phyloP scores from a whole-genome alignment of 2,329 filamentous ascomycete genomes.

The Monosporascus sp. region DNA sequence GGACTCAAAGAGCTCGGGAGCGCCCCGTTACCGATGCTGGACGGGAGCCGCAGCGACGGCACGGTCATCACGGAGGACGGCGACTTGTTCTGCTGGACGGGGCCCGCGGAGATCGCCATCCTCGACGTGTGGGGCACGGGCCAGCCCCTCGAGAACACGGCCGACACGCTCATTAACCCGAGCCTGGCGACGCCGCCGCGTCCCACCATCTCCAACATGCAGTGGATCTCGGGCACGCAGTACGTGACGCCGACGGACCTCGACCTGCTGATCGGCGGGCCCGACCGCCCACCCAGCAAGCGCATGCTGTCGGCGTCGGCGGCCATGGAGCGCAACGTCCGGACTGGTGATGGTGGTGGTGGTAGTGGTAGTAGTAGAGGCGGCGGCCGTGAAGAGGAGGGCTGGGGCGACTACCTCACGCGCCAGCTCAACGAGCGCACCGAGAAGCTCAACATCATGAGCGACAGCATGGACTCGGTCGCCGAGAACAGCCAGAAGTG shows the following conservation, averaged over 20 bases:
- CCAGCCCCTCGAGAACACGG: constrained; percentile 51
- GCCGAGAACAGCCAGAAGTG: constrained; percentile 77
- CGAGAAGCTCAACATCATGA: constrained; percentile 76
- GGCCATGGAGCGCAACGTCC: constrained; percentile 62
- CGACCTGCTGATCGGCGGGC: constrained; percentile 83
- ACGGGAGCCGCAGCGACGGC: constrained; percentile 64
- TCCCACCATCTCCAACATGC: constrained; percentile 89
- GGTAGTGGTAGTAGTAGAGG: background rate
- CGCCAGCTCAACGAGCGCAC: constrained; percentile 86
- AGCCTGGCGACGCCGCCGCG: constrained; percentile 67
- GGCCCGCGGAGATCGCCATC: constrained; percentile 77
- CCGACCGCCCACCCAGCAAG: constrained; percentile 82
- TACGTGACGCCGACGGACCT: constrained; percentile 82
- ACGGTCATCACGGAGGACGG: constrained; percentile 71
- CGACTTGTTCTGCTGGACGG: constrained; percentile 81
- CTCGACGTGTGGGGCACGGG: constrained; percentile 82
- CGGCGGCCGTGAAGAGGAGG: constrained; percentile 40
- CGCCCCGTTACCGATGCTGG: constrained; percentile 62
- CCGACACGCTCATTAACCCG: constrained; percentile 77
- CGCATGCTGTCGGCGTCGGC: constrained; percentile 77
- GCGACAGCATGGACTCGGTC: constrained; percentile 77
- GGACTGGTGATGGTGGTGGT: background rate
- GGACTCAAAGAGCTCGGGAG: constrained; percentile 77
- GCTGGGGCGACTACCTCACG: constrained; percentile 74
- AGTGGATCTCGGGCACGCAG: constrained; percentile 96